phyloP scores from a whole-genome alignment of 306 rosid genomes.

The Rosa multiflora region DNA sequence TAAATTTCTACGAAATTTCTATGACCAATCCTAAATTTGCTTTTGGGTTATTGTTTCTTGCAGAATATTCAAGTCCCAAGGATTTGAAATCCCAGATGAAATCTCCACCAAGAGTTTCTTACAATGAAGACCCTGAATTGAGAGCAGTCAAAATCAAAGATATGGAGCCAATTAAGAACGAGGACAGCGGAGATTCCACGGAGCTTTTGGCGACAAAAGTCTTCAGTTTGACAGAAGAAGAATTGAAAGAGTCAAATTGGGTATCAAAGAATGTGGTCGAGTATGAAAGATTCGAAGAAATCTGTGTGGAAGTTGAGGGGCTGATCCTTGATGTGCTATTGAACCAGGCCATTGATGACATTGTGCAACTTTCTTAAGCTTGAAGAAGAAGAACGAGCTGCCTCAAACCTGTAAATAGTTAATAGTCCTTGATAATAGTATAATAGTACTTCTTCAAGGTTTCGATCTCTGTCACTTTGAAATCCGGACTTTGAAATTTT shows the following conservation, averaged over 20 bases:
- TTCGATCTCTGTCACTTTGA: conserved; percentile 14
- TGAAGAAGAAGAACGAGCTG: not conserved
- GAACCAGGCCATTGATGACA: conserved; percentile 49
- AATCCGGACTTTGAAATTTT: too few relatives aligned
- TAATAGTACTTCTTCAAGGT: not conserved
- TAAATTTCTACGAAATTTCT: not conserved
- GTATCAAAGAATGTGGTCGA: conserved; percentile 23
- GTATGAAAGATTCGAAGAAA: conserved; percentile 40
- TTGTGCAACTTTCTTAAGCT: conserved; percentile 26
- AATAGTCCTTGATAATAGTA: not conserved
- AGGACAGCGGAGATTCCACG: conserved; percentile 30
- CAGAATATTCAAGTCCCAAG: conserved; percentile 28
- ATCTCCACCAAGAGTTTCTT: conserved; percentile 13
- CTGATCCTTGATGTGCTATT: conserved; percentile 50
- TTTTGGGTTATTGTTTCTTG: not conserved
- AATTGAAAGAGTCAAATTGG: conserved; percentile 39
- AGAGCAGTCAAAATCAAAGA: conserved; percentile 22
- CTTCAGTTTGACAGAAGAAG: conserved; percentile 41
- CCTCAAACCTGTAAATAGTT: not conserved
- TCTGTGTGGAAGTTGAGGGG: conserved; percentile 46
- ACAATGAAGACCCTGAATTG: conserved; percentile 18
- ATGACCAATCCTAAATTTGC: not conserved
- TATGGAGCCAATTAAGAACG: conserved; percentile 1
- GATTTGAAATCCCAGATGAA: conserved; percentile 35
- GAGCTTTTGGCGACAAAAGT: conserved; percentile 40